Conservation (phyloP, 2,329 filamentous ascomycete species). For the Daldinia sp. region DNA sequence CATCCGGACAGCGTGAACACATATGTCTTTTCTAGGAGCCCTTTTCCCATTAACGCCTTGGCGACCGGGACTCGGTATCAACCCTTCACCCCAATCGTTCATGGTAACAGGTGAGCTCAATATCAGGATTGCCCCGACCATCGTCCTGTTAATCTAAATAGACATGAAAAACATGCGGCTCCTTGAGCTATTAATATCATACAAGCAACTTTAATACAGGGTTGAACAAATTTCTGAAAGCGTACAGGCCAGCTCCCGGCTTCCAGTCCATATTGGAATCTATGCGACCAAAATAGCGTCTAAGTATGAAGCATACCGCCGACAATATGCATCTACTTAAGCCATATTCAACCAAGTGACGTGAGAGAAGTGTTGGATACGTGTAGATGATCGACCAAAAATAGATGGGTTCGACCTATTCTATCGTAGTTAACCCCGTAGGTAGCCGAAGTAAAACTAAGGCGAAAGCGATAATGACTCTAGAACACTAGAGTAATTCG, state of each 20-base stretch:
- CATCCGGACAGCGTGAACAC: constrained; percentile 21
- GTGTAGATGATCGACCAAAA: constrained; percentile 1
- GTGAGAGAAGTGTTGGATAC: constrained; percentile 5
- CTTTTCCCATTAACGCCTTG: neutral
- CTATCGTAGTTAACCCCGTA: neutral
- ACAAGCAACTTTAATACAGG: constrained; percentile 5
- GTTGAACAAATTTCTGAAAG: neutral
- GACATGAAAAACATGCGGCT: constrained; percentile 19
- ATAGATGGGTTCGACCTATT: neutral
- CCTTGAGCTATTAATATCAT: constrained; percentile 23
- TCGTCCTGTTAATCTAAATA: constrained; percentile 14
- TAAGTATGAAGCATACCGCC: constrained; percentile 1
- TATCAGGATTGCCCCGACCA: constrained; percentile 16
- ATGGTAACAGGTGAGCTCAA: constrained; percentile 10
- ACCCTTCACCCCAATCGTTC: constrained; percentile 17
- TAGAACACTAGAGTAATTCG: neutral
- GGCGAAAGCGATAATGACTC: neutral
- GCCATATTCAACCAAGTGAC: constrained; percentile 12
- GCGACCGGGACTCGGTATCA: constrained; percentile 23
- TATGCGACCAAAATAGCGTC: constrained; percentile 22
- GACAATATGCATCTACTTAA: neutral
- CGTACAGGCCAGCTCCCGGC: neutral
- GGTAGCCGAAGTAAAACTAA: constrained; percentile 20
- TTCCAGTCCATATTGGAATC: constrained; percentile 6
- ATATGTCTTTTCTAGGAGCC: constrained; percentile 3